Conservation (phyloP, 495 filamentous ascomycete genomes). For the Hyphodiscus hymeniophilus region DNA sequence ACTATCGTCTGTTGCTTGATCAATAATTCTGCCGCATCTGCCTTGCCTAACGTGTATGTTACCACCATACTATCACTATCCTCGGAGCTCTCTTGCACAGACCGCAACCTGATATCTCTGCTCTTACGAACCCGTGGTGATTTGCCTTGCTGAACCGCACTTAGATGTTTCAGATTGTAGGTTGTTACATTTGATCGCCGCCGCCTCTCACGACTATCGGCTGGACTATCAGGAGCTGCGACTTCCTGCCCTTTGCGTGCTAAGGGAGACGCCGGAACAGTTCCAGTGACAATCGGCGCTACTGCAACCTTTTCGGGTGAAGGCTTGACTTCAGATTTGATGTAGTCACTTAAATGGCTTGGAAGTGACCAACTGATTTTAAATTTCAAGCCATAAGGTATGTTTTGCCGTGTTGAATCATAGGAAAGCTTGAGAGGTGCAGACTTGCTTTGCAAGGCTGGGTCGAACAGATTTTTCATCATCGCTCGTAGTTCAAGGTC, state of each 20-base stretch:
- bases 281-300: not conserved
- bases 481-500: slow-evolving; percentile 9
- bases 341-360: not conserved
- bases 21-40: slow-evolving; percentile 3
- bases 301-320: not conserved
- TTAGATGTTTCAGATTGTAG: slow-evolving; percentile 43
- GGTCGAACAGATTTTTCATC: not conserved
- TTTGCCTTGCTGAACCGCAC: slow-evolving; percentile 37
- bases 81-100: slow-evolving; percentile 7
- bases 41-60: slow-evolving; percentile 14
- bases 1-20: slow-evolving; percentile 33
- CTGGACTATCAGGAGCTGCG: slow-evolving; percentile 8
- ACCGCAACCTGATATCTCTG: slow-evolving; percentile 26
- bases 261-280: slow-evolving; percentile 1
- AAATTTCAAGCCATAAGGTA: slow-evolving; percentile 8
- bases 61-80: slow-evolving; percentile 6
- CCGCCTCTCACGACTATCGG: slow-evolving; percentile 13
- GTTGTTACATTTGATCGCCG: slow-evolving; percentile 34
- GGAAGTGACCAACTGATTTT: slow-evolving; percentile 13
- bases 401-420: not conserved
- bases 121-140: slow-evolving; percentile 33
- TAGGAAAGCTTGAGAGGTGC: not conserved
- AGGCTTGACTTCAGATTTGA: not conserved
- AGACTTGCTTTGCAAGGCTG: slow-evolving; percentile 1
- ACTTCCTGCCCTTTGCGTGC: not conserved